These are phyloP conservation scores for Lactarius indigo DNA, from an alignment of 768 basidiomycete species.

Conservation along the genomic window DNA sequence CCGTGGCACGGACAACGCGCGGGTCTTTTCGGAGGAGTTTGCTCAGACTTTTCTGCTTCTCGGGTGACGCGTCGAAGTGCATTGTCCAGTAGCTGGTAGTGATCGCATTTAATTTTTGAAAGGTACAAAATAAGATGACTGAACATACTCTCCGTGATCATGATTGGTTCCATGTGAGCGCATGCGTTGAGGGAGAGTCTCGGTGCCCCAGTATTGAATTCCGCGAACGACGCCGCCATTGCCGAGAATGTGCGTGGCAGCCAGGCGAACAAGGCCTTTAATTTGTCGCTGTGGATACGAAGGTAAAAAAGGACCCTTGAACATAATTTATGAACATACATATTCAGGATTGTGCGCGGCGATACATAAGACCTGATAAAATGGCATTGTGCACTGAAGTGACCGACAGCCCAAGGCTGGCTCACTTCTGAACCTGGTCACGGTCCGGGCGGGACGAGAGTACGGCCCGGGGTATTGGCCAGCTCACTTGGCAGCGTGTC, in stretches of 20 bases:
- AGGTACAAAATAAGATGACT: neutral
- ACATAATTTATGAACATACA: conserved; percentile 40
- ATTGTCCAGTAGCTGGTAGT: conserved; percentile 79
- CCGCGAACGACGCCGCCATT: conserved; percentile 79
- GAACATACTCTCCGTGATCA: conserved; percentile 70
- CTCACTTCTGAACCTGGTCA: neutral
- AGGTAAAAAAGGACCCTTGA: neutral
- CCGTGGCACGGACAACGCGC: conserved; percentile 78
- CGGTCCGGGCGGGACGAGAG: neutral
- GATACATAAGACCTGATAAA: conserved; percentile 87
- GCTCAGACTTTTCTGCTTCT: conserved; percentile 60
- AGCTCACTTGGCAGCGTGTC: neutral
- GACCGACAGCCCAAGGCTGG: neutral
- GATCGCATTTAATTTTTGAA: conserved; percentile 7
- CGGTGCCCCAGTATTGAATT: conserved; percentile 71
- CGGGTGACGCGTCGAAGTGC: conserved; percentile 84
- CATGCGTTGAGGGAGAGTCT: conserved; percentile 72
- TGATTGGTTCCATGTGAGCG: conserved; percentile 54
- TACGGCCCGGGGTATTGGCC: neutral
- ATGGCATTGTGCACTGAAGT: conserved; percentile 56
- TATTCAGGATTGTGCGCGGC: conserved; percentile 72
- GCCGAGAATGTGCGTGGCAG: conserved; percentile 68
- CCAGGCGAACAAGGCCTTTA: conserved; percentile 66
- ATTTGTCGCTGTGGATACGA: conserved; percentile 57
- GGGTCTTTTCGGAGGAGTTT: conserved; percentile 72